phyloP scores from a whole-genome alignment of 495 filamentous ascomycete species.

The Umbilicaria muhlenbergii region DNA sequence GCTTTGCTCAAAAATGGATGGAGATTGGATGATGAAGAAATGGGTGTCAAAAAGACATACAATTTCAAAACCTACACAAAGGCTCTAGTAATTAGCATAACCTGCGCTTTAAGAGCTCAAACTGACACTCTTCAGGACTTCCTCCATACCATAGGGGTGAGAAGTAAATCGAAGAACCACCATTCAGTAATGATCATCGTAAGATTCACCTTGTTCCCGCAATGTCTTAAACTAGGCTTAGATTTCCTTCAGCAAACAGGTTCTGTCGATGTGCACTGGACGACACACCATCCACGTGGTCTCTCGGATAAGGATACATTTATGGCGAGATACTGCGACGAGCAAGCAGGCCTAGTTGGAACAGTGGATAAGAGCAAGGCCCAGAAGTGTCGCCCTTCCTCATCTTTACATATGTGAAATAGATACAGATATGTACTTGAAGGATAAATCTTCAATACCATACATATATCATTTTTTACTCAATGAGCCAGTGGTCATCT shows the following conservation, averaged over 20 bases:
- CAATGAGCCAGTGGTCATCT: too few relatives aligned
- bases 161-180: slow-evolving; percentile 23
- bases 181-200: slow-evolving; percentile 32
- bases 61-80: too few relatives aligned
- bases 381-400: too few relatives aligned
- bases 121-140: slow-evolving; percentile 8
- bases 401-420: too few relatives aligned
- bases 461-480: too few relatives aligned
- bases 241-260: slow-evolving; percentile 20
- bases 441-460: too few relatives aligned
- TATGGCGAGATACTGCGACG: slow-evolving; percentile 52
- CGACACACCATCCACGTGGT: slow-evolving; percentile 57
- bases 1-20: too few relatives aligned
- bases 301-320: slow-evolving; percentile 50
- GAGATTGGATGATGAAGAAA: too few relatives aligned
- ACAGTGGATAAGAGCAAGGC: slow-evolving; percentile 21
- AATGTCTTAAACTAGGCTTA: not conserved
- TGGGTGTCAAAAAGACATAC: too few relatives aligned
- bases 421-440: too few relatives aligned
- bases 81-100: too few relatives aligned
- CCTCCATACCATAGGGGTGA: slow-evolving; percentile 1
- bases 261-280: slow-evolving; percentile 44
- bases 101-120: too few relatives aligned
- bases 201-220: slow-evolving; percentile 9
- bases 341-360: slow-evolving; percentile 28